Evolutionary conservation across 768 basidiomycete species (phyloP).

Genomic region (Boletus insuetus): DNA sequence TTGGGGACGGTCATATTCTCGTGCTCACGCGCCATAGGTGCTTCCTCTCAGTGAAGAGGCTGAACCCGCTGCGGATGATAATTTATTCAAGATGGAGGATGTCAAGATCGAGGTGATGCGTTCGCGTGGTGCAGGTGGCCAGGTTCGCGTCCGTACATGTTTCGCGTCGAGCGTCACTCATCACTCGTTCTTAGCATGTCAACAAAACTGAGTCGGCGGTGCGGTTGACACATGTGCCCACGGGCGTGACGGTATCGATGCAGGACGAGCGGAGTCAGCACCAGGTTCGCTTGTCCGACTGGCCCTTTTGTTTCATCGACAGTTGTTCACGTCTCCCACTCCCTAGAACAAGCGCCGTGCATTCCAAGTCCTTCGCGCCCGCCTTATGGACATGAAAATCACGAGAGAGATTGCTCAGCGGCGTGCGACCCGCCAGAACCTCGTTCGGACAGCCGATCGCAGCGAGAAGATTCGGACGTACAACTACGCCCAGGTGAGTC

Average conservation of each 20-base stretch:
- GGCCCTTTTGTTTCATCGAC: background rate
- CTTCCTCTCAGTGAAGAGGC: constrained; percentile 75
- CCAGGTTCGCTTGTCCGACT: constrained; percentile 47
- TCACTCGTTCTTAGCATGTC: constrained; percentile 67
- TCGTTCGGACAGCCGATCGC: constrained; percentile 80
- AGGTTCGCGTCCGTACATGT: constrained; percentile 45
- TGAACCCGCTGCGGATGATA: constrained; percentile 49
- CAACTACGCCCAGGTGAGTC: constrained; percentile 78
- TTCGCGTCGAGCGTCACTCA: background rate
- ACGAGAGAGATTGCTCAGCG: constrained; percentile 65
- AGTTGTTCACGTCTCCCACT: background rate
- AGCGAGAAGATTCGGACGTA: constrained; percentile 97
- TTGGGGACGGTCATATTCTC: too few species aligned
- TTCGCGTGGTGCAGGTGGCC: constrained; percentile 94
- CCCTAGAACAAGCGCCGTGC: constrained; percentile 87
- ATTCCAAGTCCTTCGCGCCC: constrained; percentile 83
- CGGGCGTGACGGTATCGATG: constrained; percentile 95
- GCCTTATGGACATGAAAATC: constrained; percentile 80
- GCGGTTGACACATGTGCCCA: constrained; percentile 87
- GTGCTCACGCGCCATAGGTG: constrained; percentile 47
- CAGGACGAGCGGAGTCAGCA: constrained; percentile 98
- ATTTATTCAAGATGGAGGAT: constrained; percentile 80
- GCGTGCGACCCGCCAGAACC: constrained; percentile 63
- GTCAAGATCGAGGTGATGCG: constrained; percentile 94
- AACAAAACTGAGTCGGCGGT: constrained; percentile 99